Evolutionary conservation across 1,284 basidiomycete genomes (phyloP).

Genomic region (Hypsizygus ulmarius): DNA sequence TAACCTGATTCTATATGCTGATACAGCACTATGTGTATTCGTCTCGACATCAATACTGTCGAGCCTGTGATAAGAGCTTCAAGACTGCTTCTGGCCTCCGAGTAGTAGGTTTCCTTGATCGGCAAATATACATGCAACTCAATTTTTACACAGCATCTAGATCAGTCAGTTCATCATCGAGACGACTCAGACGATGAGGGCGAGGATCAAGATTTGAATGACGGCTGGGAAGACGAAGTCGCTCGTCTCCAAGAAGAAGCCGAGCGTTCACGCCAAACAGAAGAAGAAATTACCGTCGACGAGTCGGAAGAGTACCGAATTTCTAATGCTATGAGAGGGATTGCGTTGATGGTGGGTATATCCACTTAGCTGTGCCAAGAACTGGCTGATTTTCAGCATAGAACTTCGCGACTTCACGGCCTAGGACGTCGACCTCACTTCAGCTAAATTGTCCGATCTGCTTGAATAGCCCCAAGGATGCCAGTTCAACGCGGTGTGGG

Average conservation of each 20-base stretch:
- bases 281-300: slow-evolving; percentile 2
- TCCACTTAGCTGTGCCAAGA: neutral
- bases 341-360: slow-evolving; percentile 11
- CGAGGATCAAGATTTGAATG: slow-evolving; percentile 3
- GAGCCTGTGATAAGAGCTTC: slow-evolving; percentile 12
- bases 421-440: neutral
- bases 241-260: slow-evolving; percentile 8
- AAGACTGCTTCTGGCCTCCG: slow-evolving; percentile 9
- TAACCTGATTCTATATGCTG: neutral
- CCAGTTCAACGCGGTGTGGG: slow-evolving; percentile 13
- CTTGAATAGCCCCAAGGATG: slow-evolving; percentile 3
- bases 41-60: slow-evolving; percentile 14
- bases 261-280: slow-evolving; percentile 5
- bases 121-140: neutral
- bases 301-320: slow-evolving; percentile 4
- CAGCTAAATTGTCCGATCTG: slow-evolving; percentile 14
- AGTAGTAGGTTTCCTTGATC: slow-evolving; percentile 1
- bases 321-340: slow-evolving; percentile 6
- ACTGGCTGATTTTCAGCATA: neutral
- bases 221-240: slow-evolving; percentile 17
- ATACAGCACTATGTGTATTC: slow-evolving; percentile 13
- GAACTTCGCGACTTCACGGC: slow-evolving; percentile 12
- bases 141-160: slow-evolving; percentile 4
- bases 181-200: slow-evolving; percentile 15
- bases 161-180: slow-evolving; percentile 12